phyloP scores from a whole-genome alignment of 192 early-diverging fungal genomes.

The Backusella luteola region DNA sequence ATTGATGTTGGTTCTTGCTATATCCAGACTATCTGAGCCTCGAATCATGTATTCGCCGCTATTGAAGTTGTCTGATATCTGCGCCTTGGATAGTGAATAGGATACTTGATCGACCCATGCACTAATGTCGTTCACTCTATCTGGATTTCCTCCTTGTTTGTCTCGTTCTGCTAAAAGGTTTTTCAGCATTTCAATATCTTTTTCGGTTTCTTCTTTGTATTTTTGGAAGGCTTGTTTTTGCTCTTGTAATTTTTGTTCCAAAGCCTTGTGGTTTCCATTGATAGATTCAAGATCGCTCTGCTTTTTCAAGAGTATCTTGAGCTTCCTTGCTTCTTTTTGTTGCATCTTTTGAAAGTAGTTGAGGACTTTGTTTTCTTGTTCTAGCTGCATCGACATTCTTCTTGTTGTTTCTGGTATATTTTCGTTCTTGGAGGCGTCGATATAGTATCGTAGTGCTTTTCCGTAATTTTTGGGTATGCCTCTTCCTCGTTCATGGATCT shows the following conservation, averaged over 20 bases:
- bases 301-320: not conserved
- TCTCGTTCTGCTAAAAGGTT: not conserved
- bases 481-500: not conserved
- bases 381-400: not conserved
- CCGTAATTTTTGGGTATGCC: not conserved
- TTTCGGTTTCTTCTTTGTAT: not conserved
- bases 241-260: not conserved
- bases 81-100: not conserved
- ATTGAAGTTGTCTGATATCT: not conserved
- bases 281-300: not conserved
- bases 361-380: not conserved
- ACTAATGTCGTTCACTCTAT: not conserved
- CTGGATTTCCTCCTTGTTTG: not conserved
- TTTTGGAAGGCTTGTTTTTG: not conserved
- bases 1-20: not conserved
- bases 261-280: not conserved
- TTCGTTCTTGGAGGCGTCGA: not conserved
- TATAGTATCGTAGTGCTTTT: not conserved
- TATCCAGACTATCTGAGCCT: not conserved
- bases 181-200: not conserved
- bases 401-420: not conserved
- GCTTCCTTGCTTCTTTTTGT: not conserved
- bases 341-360: conserved; percentile 5
- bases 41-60: not conserved
- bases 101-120: not conserved